These are phyloP conservation scores for Kalmanozyma brasiliensis DNA, from an alignment of 1,284 basidiomycete species.

Conservation along the genomic window DNA sequence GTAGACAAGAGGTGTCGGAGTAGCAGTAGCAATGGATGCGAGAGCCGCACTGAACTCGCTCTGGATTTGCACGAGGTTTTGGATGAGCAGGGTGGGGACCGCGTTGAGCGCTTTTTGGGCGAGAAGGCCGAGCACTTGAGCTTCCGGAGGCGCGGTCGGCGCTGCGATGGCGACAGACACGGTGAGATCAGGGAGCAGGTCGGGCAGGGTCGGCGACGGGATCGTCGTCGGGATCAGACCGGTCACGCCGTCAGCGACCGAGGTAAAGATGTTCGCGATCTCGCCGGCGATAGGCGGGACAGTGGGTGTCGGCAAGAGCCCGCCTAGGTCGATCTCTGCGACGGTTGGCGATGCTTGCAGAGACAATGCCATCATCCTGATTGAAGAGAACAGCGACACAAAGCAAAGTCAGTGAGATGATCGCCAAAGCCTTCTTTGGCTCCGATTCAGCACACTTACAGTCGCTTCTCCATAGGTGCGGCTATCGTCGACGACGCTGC, in stretches of 20 bases:
- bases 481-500: conserved; percentile 29
- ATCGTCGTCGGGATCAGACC: conserved; percentile 34
- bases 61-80: conserved; percentile 22
- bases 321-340: conserved; percentile 18
- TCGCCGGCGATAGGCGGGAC: conserved; percentile 14
- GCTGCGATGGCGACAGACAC: conserved; percentile 5
- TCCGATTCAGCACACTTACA: conserved; percentile 30
- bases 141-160: conserved; percentile 8
- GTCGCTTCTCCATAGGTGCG: conserved; percentile 37
- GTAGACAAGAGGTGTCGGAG: conserved; percentile 6
- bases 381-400: neutral
- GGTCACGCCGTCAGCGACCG: conserved; percentile 32
- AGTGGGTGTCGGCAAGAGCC: conserved; percentile 21
- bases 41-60: conserved; percentile 19
- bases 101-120: conserved; percentile 21
- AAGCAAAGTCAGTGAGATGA: neutral
- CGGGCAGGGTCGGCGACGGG: conserved; percentile 17
- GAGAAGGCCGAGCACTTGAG: conserved; percentile 11
- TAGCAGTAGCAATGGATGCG: conserved; percentile 12
- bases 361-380: conserved; percentile 29
- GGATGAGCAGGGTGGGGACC: conserved; percentile 23
- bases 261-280: conserved; percentile 28
- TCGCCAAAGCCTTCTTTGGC: too few species aligned
- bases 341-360: conserved; percentile 29
- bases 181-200: conserved; percentile 8